Base-by-base conservation (phyloP, 768 basidiomycete species). In the Trametopsis cervina region DNA sequence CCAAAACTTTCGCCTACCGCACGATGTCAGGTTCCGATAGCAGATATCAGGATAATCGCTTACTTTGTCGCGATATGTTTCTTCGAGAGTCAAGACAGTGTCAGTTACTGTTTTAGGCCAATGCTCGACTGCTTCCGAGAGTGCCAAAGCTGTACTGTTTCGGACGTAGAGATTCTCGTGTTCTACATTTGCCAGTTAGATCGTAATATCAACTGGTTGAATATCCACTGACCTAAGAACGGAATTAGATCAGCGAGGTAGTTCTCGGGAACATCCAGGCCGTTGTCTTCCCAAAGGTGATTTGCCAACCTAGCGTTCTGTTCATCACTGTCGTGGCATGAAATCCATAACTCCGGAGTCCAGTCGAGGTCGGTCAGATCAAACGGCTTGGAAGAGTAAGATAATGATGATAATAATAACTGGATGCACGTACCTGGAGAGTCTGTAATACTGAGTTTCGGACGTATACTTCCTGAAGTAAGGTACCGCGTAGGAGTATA, bases 341-440 rank as follows among this genome's bases (percentile, higher is more conserved):
- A 87, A 33, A 97, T 74, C 82, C 90, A 89, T 1, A 99, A 64
- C 60, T 89, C 83, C 0, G 87, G 80, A 2, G 86, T 89, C 86
- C 93, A 99, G 52, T 96, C 93, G 29, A 91, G 63, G 41, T 98
- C 95, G 0, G 94, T 97, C 40, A 98, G 64, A 65, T 98, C 96
- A 54, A 98, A 85, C 0, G 93, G 86, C 90, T 97, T 51, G 1
- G 17, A 13, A 26, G 25, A n/a, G 22, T 4, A 37, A 29, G 15
- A 5, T 6, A 29, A 27, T 0, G 10, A 36, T 42, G 21, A 48
- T 40, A 18, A n/a, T 11, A 13, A n/a, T 21, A 17, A 10, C 51
- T 2, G 5, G 18, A 44, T 51, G 17, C 22, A 42, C 69, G 21
- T 40, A 91, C 93, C 76, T 93, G 90, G 2, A 98, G 70, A 0